These are phyloP conservation scores for Myriosclerotinia duriaeana DNA, from an alignment of 2,329 filamentous ascomycete genomes.

Conservation along the genomic window DNA sequence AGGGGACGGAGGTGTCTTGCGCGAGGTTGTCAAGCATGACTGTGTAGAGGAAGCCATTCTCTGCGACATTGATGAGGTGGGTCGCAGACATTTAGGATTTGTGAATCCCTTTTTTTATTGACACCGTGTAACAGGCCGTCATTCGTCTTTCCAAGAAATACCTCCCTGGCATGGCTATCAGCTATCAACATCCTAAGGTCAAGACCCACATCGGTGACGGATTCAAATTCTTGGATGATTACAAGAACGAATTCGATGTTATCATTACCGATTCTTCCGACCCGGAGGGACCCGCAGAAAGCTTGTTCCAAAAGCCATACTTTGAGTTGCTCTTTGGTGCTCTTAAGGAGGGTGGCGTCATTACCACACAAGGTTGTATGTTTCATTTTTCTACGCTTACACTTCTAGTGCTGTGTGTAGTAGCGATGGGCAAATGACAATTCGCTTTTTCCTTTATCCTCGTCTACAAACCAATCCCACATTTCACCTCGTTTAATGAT, in stretches of 20 bases:
- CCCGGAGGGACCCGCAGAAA: constrained; percentile 93
- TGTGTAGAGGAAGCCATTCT: constrained; percentile 93
- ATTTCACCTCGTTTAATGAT: constrained; percentile 25
- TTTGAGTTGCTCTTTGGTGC: constrained; percentile 91
- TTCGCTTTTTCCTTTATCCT: constrained; percentile 18
- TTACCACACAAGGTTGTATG: constrained; percentile 99
- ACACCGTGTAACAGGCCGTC: constrained; percentile 62
- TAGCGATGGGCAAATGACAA: constrained; percentile 21
- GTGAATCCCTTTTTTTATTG: constrained; percentile 24
- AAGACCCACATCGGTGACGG: constrained; percentile 93
- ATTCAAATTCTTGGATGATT: constrained; percentile 97
- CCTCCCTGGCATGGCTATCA: constrained; percentile 88
- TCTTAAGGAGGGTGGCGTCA: constrained; percentile 92
- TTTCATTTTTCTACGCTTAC: constrained; percentile 40
- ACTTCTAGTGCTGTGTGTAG: constrained; percentile 55
- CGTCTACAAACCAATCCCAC: not conserved
- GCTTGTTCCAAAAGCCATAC: constrained; percentile 97
- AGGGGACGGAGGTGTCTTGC: constrained; percentile 94
- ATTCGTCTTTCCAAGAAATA: constrained; percentile 98
- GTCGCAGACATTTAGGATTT: constrained; percentile 19
- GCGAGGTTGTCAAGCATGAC: constrained; percentile 99
- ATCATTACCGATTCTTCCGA: constrained; percentile 99
- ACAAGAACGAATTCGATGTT: constrained; percentile 97
- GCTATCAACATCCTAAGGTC: constrained; percentile 91
- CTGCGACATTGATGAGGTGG: constrained; percentile 95